These are phyloP conservation scores for Picochlorum costavermella DNA, from an alignment of 139 green algal species.

Conservation along the genomic window DNA sequence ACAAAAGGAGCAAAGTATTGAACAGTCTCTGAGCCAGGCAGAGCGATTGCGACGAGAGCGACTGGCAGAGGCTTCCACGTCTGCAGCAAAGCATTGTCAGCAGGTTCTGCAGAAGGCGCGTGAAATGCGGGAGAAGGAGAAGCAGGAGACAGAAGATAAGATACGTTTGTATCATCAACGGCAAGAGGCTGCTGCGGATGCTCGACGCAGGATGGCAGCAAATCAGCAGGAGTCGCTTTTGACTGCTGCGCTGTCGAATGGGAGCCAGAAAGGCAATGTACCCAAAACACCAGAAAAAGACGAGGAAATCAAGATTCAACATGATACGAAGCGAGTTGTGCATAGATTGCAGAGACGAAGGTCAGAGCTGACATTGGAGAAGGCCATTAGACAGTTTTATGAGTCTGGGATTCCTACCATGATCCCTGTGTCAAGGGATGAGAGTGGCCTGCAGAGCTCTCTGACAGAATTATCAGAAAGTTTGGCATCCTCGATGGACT, in stretches of 20 bases:
- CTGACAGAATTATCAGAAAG: slow-evolving; percentile 1
- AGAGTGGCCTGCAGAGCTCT: not conserved
- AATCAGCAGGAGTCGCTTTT: not conserved
- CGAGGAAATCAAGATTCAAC: not conserved
- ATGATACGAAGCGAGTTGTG: too few species aligned
- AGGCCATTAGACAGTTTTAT: not conserved
- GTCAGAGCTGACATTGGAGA: not conserved
- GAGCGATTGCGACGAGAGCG: not conserved
- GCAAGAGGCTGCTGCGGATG: not conserved
- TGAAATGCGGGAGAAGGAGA: not conserved
- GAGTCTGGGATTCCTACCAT: not conserved
- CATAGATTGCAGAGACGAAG: too few species aligned
- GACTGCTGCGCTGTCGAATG: too few species aligned
- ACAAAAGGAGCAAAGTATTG: too few species aligned
- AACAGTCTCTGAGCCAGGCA: too few species aligned
- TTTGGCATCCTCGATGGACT: not conserved
- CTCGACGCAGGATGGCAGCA: not conserved
- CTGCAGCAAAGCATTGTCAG: not conserved
- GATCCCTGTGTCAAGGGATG: too few species aligned
- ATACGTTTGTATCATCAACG: not conserved
- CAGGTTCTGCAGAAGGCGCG: not conserved
- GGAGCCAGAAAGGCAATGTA: not conserved
- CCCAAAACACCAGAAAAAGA: not conserved
- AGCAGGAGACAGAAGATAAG: not conserved
- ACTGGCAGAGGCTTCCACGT: not conserved